These are phyloP conservation scores for Daedaleopsis sinensis DNA, from an alignment of 768 basidiomycete species.

Conservation along the genomic window DNA sequence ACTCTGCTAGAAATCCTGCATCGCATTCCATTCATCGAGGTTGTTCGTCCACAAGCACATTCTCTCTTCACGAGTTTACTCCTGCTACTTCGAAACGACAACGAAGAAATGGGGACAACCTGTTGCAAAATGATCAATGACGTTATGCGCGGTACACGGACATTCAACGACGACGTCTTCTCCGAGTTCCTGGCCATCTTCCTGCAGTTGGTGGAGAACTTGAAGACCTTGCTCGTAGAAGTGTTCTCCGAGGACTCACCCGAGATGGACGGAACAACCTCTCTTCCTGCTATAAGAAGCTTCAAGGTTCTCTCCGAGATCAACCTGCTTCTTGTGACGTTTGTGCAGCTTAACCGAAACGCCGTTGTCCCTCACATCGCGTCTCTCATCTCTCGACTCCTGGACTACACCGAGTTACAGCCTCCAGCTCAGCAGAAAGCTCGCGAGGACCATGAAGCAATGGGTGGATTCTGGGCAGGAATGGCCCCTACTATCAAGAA, in stretches of 20 bases:
- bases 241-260: slow-evolving; percentile 70
- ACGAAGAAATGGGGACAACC: slow-evolving; percentile 91
- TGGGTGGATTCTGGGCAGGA: slow-evolving; percentile 82
- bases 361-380: slow-evolving; percentile 68
- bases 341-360: slow-evolving; percentile 79
- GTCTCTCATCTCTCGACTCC: slow-evolving; percentile 73
- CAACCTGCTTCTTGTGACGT: slow-evolving; percentile 88
- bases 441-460: slow-evolving; percentile 77
- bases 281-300: slow-evolving; percentile 76
- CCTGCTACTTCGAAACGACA: slow-evolving; percentile 82
- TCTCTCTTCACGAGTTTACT: slow-evolving; percentile 81
- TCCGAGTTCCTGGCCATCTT: slow-evolving; percentile 81
- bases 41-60: slow-evolving; percentile 67
- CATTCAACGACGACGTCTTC: slow-evolving; percentile 71
- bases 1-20: slow-evolving; percentile 88
- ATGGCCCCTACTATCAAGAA: slow-evolving; percentile 80
- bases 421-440: slow-evolving; percentile 81
- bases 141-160: slow-evolving; percentile 76
- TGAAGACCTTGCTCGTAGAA: slow-evolving; percentile 71
- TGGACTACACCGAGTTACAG: slow-evolving; percentile 77
- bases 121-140: slow-evolving; percentile 94
- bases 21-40: slow-evolving; percentile 81
- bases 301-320: slow-evolving; percentile 96
- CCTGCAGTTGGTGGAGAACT: slow-evolving; percentile 75
- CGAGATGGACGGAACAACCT: slow-evolving; percentile 53